Evolutionary conservation across 805 yeast species (phyloP).

Genomic region (Hanseniaspora occidentalis): DNA sequence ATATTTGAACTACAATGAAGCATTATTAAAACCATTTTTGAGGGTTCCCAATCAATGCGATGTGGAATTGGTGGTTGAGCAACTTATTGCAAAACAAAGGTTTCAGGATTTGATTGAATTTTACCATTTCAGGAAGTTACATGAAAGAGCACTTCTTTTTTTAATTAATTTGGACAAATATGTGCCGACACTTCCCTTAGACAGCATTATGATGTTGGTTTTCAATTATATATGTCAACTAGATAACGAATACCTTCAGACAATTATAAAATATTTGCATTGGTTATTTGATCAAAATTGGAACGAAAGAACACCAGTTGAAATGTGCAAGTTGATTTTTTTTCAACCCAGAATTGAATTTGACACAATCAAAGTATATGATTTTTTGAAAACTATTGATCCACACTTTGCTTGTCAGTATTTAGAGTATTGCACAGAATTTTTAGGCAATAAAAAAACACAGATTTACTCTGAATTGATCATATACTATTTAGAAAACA

Average conservation of each 20-base stretch:
- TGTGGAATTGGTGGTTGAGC: constrained; percentile 42
- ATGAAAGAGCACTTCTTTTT: constrained; percentile 53
- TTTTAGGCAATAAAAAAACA: constrained; percentile 25
- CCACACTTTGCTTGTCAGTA: constrained; percentile 30
- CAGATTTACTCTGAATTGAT: constrained; percentile 34
- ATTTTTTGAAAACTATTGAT: constrained; percentile 30
- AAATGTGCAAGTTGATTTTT: constrained; percentile 39
- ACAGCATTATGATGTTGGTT: constrained; percentile 13
- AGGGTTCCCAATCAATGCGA: constrained; percentile 69
- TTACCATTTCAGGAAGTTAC: constrained; percentile 49
- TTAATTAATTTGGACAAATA: constrained; percentile 27
- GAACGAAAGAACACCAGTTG: constrained; percentile 16
- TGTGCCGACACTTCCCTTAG: constrained; percentile 11
- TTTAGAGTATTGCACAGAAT: constrained; percentile 37
- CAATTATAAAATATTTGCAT: constrained; percentile 44
- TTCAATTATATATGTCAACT: constrained; percentile 49
- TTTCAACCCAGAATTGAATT: constrained; percentile 47
- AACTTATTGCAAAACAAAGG: constrained; percentile 35
- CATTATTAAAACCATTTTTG: constrained; percentile 71
- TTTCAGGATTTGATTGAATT: constrained; percentile 68
- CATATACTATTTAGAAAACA: constrained; percentile 28
- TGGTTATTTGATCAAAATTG: constrained; percentile 33
- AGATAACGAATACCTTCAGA: constrained; percentile 33
- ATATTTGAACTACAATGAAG: constrained; percentile 55
- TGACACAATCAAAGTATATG: constrained; percentile 40